Base-by-base conservation (phyloP, 768 basidiomycete genomes). In the Chiua virens region DNA sequence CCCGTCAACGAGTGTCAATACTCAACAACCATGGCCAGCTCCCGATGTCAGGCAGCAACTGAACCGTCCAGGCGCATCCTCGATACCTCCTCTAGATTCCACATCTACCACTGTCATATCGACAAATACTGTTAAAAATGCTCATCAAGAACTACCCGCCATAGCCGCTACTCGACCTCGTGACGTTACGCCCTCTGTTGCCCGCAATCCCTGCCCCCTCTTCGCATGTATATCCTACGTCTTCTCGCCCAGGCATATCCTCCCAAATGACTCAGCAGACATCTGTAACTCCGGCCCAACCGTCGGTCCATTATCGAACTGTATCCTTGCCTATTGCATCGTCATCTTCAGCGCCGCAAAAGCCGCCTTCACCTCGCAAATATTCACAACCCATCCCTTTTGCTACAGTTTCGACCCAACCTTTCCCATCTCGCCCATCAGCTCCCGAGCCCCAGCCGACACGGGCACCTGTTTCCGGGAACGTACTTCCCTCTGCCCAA, bases 291-390 rank as follows among this genome's bases (percentile, higher is more conserved):
- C 49, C 63, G 52, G 42, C 39, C 13, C 70, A 66, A 51, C 49
- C 55, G 9, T 46, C 54, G 37, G 37, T 41, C 40, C 76, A 76
- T 49, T 55, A 71, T 25, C 73, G 71, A 53, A 61, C 69, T 53
- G 65, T 59, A 59, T 75, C 75, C 22, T 47, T 74, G 40, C 76
- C 73, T 34, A 53, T 50, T 13, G 41, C 61, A 38, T 38, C 66
- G 6, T 47, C 49, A 42, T 56, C 59, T 35, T 43, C 59, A 7
- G 36, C 53, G 13, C 43, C 25, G 8, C 65, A 57, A 51, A 62
- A 55, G 22, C 66, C 66, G 14, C 56, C 59, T 13, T 64, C 66
- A 27, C 69, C 67, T 34, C 66, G 59, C 42, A 68, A 67, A 53
- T 43, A 50, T 46, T 59, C 60, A 37, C 68, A 71, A 8, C 65